Conservation (phyloP, 495 filamentous ascomycete genomes). For the Talaromyces proteolyticus region DNA sequence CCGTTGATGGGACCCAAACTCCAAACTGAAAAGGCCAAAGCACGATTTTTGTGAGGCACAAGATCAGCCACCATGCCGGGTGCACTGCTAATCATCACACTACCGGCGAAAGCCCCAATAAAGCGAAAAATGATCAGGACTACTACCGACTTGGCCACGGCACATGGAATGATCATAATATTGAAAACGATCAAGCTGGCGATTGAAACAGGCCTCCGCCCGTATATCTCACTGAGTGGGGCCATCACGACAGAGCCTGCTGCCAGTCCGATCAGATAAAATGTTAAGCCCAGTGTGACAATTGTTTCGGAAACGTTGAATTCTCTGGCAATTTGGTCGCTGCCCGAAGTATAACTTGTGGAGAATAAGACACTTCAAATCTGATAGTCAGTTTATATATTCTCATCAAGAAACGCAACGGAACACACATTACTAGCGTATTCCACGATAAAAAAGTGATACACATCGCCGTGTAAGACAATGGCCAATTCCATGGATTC, state of each 20-base stretch:
- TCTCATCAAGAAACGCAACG: neutral
- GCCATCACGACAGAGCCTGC: constrained; percentile 68
- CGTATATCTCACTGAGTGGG: constrained; percentile 73
- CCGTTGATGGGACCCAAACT: constrained; percentile 76
- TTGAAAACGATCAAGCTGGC: constrained; percentile 55
- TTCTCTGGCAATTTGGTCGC: constrained; percentile 58
- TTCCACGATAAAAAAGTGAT: constrained; percentile 63
- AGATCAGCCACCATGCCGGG: constrained; percentile 83
- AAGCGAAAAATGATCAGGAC: constrained; percentile 66
- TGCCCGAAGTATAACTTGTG: constrained; percentile 72
- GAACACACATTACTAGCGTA: constrained; percentile 57
- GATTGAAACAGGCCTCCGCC: constrained; percentile 68
- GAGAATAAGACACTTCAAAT: constrained; percentile 65
- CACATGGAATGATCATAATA: constrained; percentile 66
- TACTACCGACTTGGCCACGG: constrained; percentile 56
- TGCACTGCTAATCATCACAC: constrained; percentile 73
- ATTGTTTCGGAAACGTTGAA: constrained; percentile 55
- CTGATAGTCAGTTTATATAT: neutral
- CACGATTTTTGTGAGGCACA: constrained; percentile 60
- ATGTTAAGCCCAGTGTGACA: constrained; percentile 71
- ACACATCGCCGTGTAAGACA: constrained; percentile 59
- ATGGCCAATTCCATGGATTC: constrained; percentile 73
- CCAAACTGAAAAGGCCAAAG: constrained; percentile 69
- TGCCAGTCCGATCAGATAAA: constrained; percentile 62
- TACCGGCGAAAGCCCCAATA: constrained; percentile 70